Evolutionary conservation across 306 rosid species (phyloP).

Genomic region (Mimosa pudica): DNA sequence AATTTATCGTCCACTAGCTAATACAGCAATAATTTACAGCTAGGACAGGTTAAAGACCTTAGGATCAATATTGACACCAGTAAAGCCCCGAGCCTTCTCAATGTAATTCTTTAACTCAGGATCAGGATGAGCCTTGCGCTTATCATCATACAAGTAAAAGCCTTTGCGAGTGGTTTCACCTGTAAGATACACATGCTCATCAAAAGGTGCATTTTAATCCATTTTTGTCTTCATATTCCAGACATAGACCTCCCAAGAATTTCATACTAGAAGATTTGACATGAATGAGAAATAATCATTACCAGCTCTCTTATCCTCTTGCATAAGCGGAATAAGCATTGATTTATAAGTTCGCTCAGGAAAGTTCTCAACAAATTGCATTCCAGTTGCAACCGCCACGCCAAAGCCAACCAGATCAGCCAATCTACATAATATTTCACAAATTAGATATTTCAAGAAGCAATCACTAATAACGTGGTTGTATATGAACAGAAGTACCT

Average conservation of each 20-base stretch:
- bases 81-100: conserved; percentile 80
- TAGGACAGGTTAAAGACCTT: conserved; percentile 54
- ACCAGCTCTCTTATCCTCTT: conserved; percentile 92
- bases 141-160: conserved; percentile 77
- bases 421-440: conserved; percentile 59
- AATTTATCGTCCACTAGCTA: conserved; percentile 2
- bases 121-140: conserved; percentile 79
- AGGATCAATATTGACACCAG: conserved; percentile 70
- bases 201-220: conserved; percentile 4
- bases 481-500: conserved; percentile 54
- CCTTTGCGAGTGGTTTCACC: conserved; percentile 83
- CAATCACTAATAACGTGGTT: conserved; percentile 5
- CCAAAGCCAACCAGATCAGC: conserved; percentile 92
- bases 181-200: conserved; percentile 37
- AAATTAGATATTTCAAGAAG: conserved; percentile 33
- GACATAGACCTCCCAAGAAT: conserved; percentile 11
- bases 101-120: conserved; percentile 79
- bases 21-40: conserved; percentile 9
- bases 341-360: conserved; percentile 85
- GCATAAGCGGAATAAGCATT: conserved; percentile 82
- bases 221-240: conserved; percentile 19
- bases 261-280: background rate
- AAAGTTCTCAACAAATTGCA: conserved; percentile 58
- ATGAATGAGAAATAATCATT: conserved; percentile 5
- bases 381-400: conserved; percentile 75